Percentiles rank a stretch among this genome's conserved stretches.
These are phyloP conservation scores for Diutina neorugosa DNA, from an alignment of 1,139 yeast species.

Conservation along the genomic window DNA sequence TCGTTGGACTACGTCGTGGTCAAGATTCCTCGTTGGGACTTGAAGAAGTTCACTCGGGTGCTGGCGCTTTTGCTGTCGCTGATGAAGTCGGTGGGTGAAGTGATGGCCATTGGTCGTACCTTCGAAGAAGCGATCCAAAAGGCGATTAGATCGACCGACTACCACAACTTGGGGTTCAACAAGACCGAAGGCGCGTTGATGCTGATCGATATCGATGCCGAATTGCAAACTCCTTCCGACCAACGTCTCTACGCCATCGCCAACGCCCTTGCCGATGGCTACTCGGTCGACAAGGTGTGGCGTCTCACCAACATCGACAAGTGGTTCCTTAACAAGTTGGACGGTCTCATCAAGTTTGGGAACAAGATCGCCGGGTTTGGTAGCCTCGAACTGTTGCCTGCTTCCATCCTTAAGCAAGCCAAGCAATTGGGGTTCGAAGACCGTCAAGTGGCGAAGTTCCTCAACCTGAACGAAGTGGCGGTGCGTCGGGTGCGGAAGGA, in stretches of 20 bases:
- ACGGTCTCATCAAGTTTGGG: constrained; percentile 60
- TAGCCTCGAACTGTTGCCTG: constrained; percentile 47
- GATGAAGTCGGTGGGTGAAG: constrained; percentile 99
- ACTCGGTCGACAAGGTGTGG: constrained; percentile 89
- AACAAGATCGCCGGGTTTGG: constrained; percentile 49
- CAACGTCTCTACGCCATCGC: constrained; percentile 96
- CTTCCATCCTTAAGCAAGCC: constrained; percentile 61
- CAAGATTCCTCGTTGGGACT: constrained; percentile 98
- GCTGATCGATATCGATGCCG: constrained; percentile 84
- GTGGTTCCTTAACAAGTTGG: constrained; percentile 90
- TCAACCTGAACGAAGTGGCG: constrained; percentile 86
- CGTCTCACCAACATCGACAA: constrained; percentile 86
- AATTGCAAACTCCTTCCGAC: constrained; percentile 90
- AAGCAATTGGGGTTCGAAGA: constrained; percentile 97
- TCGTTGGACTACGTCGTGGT: constrained; percentile 95
- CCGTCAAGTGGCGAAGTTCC: constrained; percentile 86
- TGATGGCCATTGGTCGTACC: constrained; percentile 95
- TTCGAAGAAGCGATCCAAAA: constrained; percentile 97
- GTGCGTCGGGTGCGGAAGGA: constrained; percentile 86
- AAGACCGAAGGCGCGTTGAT: constrained; percentile 65
- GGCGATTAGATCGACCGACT: constrained; percentile 94
- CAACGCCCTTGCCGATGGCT: constrained; percentile 76
- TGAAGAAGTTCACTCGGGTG: constrained; percentile 90
- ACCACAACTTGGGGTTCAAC: constrained; percentile 88
- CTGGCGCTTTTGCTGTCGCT: constrained; percentile 81